Evolutionary conservation across 148 eudicot genomes (phyloP).

Genomic region (Pharnaceum exiguum): DNA sequence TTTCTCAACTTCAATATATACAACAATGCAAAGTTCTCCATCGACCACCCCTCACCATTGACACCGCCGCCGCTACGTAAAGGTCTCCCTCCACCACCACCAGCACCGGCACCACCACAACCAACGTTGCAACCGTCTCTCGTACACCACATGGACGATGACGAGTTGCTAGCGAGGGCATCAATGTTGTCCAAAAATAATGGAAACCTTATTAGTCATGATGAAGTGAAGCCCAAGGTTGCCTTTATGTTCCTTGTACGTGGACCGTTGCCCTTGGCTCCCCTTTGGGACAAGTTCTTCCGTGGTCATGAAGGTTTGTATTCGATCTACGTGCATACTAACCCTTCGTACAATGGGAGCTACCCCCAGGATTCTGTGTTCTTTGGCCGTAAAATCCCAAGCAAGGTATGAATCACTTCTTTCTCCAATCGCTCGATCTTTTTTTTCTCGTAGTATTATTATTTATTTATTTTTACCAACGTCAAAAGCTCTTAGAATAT

Average conservation of each 20-base stretch:
- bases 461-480: not conserved
- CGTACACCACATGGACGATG: conserved; percentile 32
- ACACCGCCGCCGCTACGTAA: not conserved
- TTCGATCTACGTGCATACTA: conserved; percentile 55
- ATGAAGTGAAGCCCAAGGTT: conserved; percentile 29
- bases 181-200: conserved; percentile 30
- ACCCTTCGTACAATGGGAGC: conserved; percentile 34
- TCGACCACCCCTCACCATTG: not conserved
- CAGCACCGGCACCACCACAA: not conserved
- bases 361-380: conserved; percentile 42
- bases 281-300: conserved; percentile 60
- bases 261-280: conserved; percentile 46
- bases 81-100: not conserved
- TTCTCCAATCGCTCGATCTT: too few relatives aligned
- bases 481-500: too few relatives aligned
- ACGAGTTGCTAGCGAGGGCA: conserved; percentile 42
- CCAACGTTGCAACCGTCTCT: not conserved
- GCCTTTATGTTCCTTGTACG: conserved; percentile 61
- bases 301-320: conserved; percentile 44
- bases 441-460: not conserved
- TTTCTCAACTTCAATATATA: conserved; percentile 4
- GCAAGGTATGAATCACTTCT: conserved; percentile 41
- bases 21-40: not conserved
- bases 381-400: conserved; percentile 48
- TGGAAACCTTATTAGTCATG: not conserved